Base-by-base conservation (phyloP, 345 rosid species). In the Populus nigra region DNA sequence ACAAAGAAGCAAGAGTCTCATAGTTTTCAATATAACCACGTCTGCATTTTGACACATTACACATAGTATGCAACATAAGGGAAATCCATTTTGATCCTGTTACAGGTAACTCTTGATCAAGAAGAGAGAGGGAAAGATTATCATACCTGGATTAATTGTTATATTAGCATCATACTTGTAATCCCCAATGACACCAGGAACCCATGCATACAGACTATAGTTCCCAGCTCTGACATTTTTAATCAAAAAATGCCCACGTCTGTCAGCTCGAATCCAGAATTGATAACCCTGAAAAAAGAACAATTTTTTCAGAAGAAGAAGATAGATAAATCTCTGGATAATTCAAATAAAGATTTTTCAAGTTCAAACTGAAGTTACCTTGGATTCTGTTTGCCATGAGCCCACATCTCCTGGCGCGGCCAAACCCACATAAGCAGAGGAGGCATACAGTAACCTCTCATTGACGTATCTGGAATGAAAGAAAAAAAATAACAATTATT, bases 341-440 rank as follows among this genome's bases (percentile, higher is more conserved):
- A 45, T 3, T 31, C 36, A 43, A 10, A 41, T 39, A 0, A 63
- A 29, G 45, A 59, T n/a, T 35, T 15, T 67, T 8, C 5, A 8
- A 15, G 27, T 35, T 16, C 31, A 68, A 47, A 15, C 29, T 20
- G n/a, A n/a, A 38, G 36, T 13, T 8, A 92, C 99, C 97, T 93
- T 95, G 69, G 85, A 80, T 67, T 95, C 94, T 12, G 76, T 81
- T 84, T 95, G 97, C 98, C 98, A 95, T 29, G 98, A 93, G 74
- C 99, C 97, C 31, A 50, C 85, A 35, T 83, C 66, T 69, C 98
- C 98, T 8, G 92, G 90, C 13, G 81, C 25, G 69, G 98, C 98
- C 85, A 95, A 78, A 8, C 98, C 98, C 43, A 92, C 91, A 81
- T 78, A 88, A 62, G 94, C 98, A 31, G 77, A 85, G 27, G 27